A percentile compares a stretch with the other conserved stretches of the same genome.
phyloP scores from a whole-genome alignment of 2,329 filamentous ascomycete species.

The Elsinoe arachidis region DNA sequence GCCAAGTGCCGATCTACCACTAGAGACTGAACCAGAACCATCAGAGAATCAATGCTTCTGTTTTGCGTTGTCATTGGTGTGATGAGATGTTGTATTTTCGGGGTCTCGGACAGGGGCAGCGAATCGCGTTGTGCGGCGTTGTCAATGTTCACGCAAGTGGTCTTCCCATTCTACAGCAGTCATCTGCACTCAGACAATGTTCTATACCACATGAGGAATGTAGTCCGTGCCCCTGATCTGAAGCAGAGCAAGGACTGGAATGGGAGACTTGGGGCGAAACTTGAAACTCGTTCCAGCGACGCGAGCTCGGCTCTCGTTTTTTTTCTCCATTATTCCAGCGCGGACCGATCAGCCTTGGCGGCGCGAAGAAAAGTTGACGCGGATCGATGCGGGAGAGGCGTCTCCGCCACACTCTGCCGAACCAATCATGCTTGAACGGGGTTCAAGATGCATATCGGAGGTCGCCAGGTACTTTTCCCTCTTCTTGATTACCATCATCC shows the following conservation, averaged over 20 bases:
- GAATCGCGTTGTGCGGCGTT: too few species aligned
- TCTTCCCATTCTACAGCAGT: background rate
- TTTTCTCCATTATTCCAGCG: background rate
- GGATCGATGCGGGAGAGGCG: background rate
- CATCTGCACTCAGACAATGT: background rate
- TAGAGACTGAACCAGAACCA: background rate
- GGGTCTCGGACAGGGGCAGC: too few species aligned
- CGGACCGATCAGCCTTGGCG: background rate
- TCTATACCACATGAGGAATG: background rate
- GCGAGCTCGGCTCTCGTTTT: background rate
- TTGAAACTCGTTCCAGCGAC: background rate
- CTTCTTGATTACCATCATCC: background rate
- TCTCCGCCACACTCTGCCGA: background rate
- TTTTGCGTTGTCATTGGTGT: background rate
- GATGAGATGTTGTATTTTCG: background rate
- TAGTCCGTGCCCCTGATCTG: background rate
- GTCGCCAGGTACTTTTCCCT: background rate
- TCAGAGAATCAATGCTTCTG: background rate
- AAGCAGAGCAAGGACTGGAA: background rate
- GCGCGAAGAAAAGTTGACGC: background rate
- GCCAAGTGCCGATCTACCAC: slow-evolving; percentile 3
- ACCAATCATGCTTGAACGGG: background rate
- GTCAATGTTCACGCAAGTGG: too few species aligned
- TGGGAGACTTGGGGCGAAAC: background rate
- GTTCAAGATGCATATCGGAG: background rate